phyloP scores from a whole-genome alignment of 257 asterid species.

The Coffea eugenioides region DNA sequence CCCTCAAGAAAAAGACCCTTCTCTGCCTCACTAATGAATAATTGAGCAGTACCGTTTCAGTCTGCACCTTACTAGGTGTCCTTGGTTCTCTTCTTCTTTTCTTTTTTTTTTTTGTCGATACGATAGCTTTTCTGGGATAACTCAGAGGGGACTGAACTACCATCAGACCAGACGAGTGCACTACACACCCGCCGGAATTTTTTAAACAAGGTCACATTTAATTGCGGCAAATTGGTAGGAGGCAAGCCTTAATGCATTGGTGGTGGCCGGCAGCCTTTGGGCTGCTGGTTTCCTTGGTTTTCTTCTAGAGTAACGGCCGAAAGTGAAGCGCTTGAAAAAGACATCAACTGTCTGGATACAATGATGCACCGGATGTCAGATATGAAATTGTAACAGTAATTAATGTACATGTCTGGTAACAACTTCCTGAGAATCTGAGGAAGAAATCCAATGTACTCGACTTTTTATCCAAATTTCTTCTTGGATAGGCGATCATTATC shows the following conservation, averaged over 20 bases:
- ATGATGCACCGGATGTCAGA: background rate
- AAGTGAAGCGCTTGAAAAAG: slow-evolving; percentile 10
- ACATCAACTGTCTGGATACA: background rate
- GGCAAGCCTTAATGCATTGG: no score
- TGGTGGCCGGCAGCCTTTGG: no score
- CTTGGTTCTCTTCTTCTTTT: background rate
- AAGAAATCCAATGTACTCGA: background rate
- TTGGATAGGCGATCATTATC: background rate
- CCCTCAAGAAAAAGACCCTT: slow-evolving; percentile 7
- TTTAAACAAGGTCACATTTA: no score
- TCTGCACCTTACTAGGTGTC: slow-evolving; percentile 3
- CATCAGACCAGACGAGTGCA: no score
- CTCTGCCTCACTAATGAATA: slow-evolving; percentile 10
- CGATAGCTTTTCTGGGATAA: no score
- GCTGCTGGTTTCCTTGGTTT: background rate
- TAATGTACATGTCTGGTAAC: background rate
- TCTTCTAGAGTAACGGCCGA: background rate
- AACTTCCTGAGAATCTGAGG: background rate
- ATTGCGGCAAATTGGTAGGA: no score
- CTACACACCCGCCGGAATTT: no score
- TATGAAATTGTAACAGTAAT: background rate
- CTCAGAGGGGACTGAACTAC: no score
- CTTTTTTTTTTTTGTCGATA: no score
- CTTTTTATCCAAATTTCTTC: background rate
- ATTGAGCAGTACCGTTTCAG: slow-evolving; percentile 9